Evolutionary conservation across 78 protist genomes (phyloP).

Genomic region (Emiliania huxleyi): DNA sequence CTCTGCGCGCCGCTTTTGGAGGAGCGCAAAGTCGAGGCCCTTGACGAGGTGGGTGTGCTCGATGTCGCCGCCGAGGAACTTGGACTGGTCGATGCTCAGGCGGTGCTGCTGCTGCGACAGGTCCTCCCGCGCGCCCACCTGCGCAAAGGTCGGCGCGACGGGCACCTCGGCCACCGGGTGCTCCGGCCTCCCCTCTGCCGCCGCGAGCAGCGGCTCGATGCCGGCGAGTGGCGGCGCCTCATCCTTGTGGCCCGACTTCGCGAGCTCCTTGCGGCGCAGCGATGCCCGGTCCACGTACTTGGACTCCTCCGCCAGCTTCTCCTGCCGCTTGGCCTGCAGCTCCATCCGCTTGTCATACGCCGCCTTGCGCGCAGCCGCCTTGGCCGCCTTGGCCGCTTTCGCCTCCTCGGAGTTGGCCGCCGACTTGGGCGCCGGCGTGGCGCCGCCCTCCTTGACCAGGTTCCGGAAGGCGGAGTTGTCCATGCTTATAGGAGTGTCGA

Average conservation of each 20-base stretch:
- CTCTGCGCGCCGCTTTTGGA: slow-evolving; percentile 47
- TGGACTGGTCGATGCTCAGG: slow-evolving; percentile 24
- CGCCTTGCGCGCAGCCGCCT: slow-evolving; percentile 3
- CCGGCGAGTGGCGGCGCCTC: neutral
- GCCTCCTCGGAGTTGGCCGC: neutral
- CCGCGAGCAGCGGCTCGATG: neutral
- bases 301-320: neutral
- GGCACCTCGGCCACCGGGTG: neutral
- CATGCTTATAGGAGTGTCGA: neutral
- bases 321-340: slow-evolving; percentile 11
- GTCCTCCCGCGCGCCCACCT: neutral
- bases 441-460: too few species aligned
- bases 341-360: neutral
- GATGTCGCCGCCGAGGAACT: slow-evolving; percentile 70
- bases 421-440: neutral
- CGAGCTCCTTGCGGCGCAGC: slow-evolving; percentile 31
- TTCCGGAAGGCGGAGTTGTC: neutral
- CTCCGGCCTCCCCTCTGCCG: too few species aligned
- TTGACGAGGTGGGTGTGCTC: slow-evolving; percentile 75
- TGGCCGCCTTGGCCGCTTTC: neutral
- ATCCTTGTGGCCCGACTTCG: neutral
- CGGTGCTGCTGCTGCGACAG: neutral
- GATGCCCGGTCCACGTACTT: slow-evolving; percentile 51
- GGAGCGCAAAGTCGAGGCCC: slow-evolving; percentile 72
- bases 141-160: neutral